Conservation (phyloP, 441 rosid species). For the Monsonia emarginata region DNA sequence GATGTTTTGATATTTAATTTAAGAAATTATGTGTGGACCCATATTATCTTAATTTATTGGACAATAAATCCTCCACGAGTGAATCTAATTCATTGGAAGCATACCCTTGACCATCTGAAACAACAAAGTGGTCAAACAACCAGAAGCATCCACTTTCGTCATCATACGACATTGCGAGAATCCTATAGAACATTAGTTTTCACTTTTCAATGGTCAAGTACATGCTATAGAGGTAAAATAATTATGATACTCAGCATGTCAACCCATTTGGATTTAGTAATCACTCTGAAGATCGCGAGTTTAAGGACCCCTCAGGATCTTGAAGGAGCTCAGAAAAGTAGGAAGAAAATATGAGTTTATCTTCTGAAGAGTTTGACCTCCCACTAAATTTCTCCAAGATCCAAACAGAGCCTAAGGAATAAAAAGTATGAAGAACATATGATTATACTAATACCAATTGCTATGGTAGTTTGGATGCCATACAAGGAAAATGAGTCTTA, state of each 20-base stretch:
- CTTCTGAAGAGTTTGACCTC: background rate
- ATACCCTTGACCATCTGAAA: constrained; percentile 2
- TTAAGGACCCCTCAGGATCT: background rate
- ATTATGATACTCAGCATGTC: background rate
- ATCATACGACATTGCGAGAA: background rate
- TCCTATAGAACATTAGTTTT: background rate
- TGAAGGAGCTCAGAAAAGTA: background rate
- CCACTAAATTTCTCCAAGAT: background rate
- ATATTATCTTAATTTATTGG: background rate
- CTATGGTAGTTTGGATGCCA: background rate
- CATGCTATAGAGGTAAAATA: background rate
- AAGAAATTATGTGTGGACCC: background rate
- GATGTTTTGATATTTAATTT: background rate
- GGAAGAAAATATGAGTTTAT: background rate
- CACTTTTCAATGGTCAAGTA: background rate
- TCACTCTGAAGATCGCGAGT: background rate
- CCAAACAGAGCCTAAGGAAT: background rate
- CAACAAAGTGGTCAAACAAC: background rate
- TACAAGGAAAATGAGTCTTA: constrained; percentile 29
- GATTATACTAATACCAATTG: background rate
- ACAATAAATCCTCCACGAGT: background rate
- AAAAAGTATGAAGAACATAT: background rate
- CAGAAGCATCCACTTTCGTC: background rate
- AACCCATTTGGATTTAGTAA: background rate
- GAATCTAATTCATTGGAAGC: background rate